Evolutionary conservation across 371 early-diverging fungal genomes (phyloP), one percentile per base, ranked within the genome.

Genomic region (Rhizopus delemar): DNA sequence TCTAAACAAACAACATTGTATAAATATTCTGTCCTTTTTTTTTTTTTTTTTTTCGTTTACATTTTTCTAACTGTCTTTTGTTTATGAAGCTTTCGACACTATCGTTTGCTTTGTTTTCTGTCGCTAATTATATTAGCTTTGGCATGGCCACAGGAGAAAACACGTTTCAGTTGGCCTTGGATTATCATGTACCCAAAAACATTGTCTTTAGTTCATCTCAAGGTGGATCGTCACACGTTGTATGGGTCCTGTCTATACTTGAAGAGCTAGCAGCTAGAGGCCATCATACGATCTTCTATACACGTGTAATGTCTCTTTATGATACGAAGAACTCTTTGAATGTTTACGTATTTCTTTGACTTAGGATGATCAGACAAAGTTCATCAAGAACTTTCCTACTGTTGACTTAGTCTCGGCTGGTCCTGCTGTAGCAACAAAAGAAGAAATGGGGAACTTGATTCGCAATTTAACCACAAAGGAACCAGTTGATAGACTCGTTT

Each of bases 341-440:
- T 6, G 12, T 16, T 7, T 36, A 39, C 13, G 3, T 13, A 36
- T 8, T 4, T n/a, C 11, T n/a, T 1, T 8, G 8, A 8, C n/a
- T 6, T 49, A 62, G 62, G 56, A 56, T 3, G 29, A 38, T 35
- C 66, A 74, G 8, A 3, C 35, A 4, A 56, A 48, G 28, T 66
- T 68, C 50, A 62, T 50, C 16, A 56, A 66, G 8, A 32, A 39
- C 8, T 66, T 48, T 52, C 60, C 56, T 6, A 34, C 45, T 16
- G 56, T 74, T 12, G 41, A 63, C 0, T 53, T 62, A 0, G 15
- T 55, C 5, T 60, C 62, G 9, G 45, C 56, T 32, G 73, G 73
- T 6, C 22, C 32, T 1, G 13, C 49, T 22, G 28, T 45, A 7
- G 46, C 51, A 15, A 16, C 36, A 33, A 15, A 15, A 12, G 39